These are phyloP conservation scores for Scedosporium boydii DNA, from an alignment of 2,329 filamentous ascomycete species.

Conservation along the genomic window DNA sequence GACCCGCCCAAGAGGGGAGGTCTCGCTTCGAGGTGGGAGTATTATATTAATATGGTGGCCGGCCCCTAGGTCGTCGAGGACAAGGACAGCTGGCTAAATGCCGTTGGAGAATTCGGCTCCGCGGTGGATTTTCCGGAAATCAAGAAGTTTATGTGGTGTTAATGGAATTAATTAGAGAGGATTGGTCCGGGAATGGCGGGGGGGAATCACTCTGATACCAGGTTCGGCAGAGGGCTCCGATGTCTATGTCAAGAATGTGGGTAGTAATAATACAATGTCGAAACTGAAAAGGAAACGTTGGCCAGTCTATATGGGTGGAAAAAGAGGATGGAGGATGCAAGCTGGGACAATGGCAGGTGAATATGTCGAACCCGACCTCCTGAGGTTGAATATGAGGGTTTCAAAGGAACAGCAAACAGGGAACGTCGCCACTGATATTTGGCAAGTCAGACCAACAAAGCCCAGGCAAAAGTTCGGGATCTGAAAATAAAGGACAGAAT, in stretches of 20 bases:
- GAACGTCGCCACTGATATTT: not conserved
- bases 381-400: not conserved
- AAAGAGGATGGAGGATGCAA: not conserved
- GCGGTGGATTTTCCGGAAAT: not conserved
- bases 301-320: not conserved
- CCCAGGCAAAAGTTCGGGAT: not conserved
- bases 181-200: not conserved
- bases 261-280: not conserved
- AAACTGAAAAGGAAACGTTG: not conserved
- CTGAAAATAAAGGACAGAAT: not conserved
- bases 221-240: not conserved
- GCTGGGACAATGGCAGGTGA: not conserved
- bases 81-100: constrained; percentile 7
- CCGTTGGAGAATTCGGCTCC: not conserved
- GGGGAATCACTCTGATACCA: not conserved
- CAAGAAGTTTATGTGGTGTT: not conserved
- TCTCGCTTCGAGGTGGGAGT: constrained; percentile 1
- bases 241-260: not conserved
- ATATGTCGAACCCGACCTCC: not conserved
- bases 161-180: not conserved
- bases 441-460: not conserved
- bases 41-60: not conserved
- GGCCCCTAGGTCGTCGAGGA: not conserved
- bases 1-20: not conserved
- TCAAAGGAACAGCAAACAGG: not conserved